These are phyloP conservation scores for Iris pallida DNA, from an alignment of 116 monocot genomes.

Conservation along the genomic window DNA sequence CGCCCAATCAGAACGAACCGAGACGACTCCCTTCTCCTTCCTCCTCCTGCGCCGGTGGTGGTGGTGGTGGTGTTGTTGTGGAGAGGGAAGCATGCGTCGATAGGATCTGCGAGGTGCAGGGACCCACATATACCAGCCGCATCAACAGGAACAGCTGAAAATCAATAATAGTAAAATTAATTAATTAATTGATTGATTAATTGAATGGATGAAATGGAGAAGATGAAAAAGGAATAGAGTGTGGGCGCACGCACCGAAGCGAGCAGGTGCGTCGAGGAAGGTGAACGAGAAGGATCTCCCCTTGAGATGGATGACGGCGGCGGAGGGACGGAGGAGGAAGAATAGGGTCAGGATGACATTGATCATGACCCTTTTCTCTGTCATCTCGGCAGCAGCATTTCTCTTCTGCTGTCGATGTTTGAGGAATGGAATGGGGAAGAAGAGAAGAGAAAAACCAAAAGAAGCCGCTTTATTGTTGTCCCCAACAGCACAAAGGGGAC, in stretches of 20 bases:
- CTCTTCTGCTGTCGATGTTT: neutral
- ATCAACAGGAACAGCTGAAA: conserved; percentile 25
- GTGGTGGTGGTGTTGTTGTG: conserved; percentile 8
- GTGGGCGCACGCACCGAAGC: conserved; percentile 23
- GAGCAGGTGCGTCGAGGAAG: conserved; percentile 50
- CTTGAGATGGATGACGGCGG: conserved; percentile 31
- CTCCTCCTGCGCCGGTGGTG: neutral
- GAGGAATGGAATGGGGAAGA: no score
- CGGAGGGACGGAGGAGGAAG: conserved; percentile 19
- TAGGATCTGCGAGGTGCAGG: conserved; percentile 32
- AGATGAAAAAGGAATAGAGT: neutral
- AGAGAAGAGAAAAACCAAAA: no score
- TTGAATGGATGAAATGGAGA: neutral
- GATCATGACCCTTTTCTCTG: neutral
- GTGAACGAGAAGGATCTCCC: conserved; percentile 38
- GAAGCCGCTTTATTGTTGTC: no score
- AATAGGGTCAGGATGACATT: neutral
- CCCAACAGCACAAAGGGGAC: no score
- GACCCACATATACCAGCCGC: conserved; percentile 39
- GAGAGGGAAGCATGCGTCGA: conserved; percentile 32
- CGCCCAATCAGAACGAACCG: conserved; percentile 38
- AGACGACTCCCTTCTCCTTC: neutral
- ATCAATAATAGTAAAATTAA: neutral
- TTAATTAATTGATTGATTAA: neutral
- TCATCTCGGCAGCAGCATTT: neutral